Conservation (phyloP, 345 rosid species). For the Bruguiera sexangula region DNA sequence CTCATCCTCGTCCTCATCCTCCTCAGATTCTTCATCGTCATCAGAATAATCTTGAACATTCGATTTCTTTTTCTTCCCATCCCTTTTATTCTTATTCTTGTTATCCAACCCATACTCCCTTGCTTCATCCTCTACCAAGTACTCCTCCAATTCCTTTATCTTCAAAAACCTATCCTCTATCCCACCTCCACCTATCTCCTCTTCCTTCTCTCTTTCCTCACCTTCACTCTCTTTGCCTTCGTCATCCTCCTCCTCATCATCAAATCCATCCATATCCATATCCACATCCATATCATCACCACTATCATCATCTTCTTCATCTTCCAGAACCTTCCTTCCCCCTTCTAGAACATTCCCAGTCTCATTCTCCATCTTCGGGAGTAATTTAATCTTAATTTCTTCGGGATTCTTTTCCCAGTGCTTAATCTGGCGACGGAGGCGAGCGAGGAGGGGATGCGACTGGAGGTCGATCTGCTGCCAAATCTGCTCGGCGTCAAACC, state of each 20-base stretch:
- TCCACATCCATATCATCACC: constrained; percentile 35
- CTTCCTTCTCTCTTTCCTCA: constrained; percentile 33
- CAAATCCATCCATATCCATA: constrained; percentile 39
- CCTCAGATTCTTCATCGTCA: constrained; percentile 23
- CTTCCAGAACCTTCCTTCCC: not conserved
- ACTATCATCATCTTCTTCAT: constrained; percentile 12
- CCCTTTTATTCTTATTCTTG: constrained; percentile 33
- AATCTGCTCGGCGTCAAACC: constrained; percentile 89
- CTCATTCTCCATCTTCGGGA: constrained; percentile 22
- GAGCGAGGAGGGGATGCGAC: constrained; percentile 55
- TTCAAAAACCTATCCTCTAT: constrained; percentile 83
- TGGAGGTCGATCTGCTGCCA: constrained; percentile 94
- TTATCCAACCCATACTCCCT: constrained; percentile 58
- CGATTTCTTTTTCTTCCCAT: constrained; percentile 6
- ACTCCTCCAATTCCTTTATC: constrained; percentile 67
- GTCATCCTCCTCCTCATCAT: constrained; percentile 33
- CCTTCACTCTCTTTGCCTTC: constrained; percentile 31
- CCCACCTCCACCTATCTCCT: constrained; percentile 35
- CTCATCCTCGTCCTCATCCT: constrained; percentile 27
- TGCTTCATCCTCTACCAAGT: constrained; percentile 72
- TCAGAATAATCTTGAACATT: not conserved
- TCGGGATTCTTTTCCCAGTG: constrained; percentile 55
- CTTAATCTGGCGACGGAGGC: constrained; percentile 52
- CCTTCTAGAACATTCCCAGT: constrained; percentile 5
- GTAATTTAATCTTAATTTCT: constrained; percentile 28